Base-by-base conservation (phyloP, 306 rosid species). In the Prunus mume region DNA sequence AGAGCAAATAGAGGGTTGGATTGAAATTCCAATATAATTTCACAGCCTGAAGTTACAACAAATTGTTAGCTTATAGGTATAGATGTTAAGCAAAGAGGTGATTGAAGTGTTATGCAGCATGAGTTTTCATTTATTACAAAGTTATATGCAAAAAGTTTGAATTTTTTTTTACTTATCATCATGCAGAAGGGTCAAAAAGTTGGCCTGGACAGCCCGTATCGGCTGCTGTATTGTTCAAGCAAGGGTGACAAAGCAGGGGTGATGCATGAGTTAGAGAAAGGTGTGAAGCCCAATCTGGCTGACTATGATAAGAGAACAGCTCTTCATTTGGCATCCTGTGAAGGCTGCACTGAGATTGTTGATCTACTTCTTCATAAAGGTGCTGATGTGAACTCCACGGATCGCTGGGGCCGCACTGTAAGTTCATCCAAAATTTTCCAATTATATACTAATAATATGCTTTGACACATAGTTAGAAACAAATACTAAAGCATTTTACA, bases 311-410 rank as follows among this genome's bases (percentile, higher is more conserved):
- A 15, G 66, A 80, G 83, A 41, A 80, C 83, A 51, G 83, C 83
- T 80, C 83, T 80, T 60, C 83, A 80, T 71, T 51, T 80, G 76
- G 83, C 83, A 2, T 80, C 76, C 22, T 80, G 79, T 62, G 83
- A 80, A 69, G 80, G 80, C 41, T 69, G 76, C 61, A 69, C 66
- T 12, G 80, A 80, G 13, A 61, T 80, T 69, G 83, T 80, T 38
- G 4, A 60, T 50, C 80, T 75, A 0, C 79, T 75, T 80, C 83
- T 80, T 9, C 79, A 74, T 11, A 80, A 75, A 62, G 83, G 79
- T 62, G 83, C 80, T 12, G 65, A 75, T 51, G 83, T 80, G 15
- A 80, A 80, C 76, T 74, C 79, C 25, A 57, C 15, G 5, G 72
- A 80, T 52, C 79, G 83, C 0, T 80, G 76, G 83, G 80, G 76